Evolutionary conservation across 2,329 filamentous ascomycete genomes (phyloP), one percentile per base, ranked within the genome.

Genomic region (Exophiala xenobiotica): DNA sequence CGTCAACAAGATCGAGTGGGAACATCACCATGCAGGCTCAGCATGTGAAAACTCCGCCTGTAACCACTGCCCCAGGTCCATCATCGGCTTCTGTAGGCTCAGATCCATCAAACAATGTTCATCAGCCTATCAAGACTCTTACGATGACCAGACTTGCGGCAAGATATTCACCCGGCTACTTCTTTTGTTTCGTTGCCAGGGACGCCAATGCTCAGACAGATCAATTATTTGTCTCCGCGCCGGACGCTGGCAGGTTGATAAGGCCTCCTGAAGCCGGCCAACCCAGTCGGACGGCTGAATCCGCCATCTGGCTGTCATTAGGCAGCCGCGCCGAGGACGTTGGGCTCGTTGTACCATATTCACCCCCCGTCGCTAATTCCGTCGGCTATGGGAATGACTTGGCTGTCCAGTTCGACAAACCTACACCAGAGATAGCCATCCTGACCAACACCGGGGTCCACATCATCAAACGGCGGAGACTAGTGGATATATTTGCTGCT

Each of bases 21-120:
- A 91, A 93, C 0, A 91, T 88, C 62, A 96, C 90, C 70, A 96
- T 99, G 90, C 91, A 96, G 69, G 84, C 96, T n/a, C 87, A 95
- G 61, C 93, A 95, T 65, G 89, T 99, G 69, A 95, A 93, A 66
- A 95, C 96, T 53, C 93, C 95, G 1, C 93, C 93, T 0, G 69
- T 74, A 69, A 61, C 59, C 56, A 43, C 53, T 60, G 46, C 55
- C 55, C 57, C 63, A 59, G 59, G 54, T 49, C 59, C 63, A 45
- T 44, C 60, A 43, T 59, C 54, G 59, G 57, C 43, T 62, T 64
- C 53, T 60, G 29, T 27, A 22, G 52, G 35, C 9, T 14, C 51
- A 18, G 39, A 67, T 33, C 54, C 62, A 37, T 59, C 66, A 80
- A 62, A 62, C 74, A 55, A 73, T 76, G 57, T 82, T 77, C 46